A percentile compares a stretch with the other conserved stretches of the same genome.
Conservation (phyloP, 208 protist species). For the Trypanosoma melophagium region DNA sequence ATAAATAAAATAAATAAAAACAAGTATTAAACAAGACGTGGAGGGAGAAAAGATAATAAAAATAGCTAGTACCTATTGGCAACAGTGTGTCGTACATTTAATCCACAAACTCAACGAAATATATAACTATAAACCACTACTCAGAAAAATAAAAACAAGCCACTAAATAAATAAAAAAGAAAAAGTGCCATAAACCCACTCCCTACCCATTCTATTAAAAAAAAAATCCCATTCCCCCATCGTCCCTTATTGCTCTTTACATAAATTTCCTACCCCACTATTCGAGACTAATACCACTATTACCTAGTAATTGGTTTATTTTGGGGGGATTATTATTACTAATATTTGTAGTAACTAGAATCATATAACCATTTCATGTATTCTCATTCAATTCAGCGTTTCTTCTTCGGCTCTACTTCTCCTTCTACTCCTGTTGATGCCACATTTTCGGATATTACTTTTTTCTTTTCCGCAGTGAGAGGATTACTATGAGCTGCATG, state of each 20-base stretch:
- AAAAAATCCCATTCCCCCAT: neutral
- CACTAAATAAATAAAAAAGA: neutral
- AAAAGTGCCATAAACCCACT: too few species aligned
- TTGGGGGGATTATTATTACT: neutral
- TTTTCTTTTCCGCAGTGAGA: neutral
- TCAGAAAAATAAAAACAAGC: slow-evolving; percentile 3
- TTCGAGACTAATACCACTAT: neutral
- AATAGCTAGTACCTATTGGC: too few species aligned
- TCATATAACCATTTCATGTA: neutral
- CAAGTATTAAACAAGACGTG: too few species aligned
- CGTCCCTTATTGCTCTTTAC: neutral
- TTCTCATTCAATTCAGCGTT: neutral
- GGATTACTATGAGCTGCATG: slow-evolving; percentile 11
- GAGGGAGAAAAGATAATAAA: too few species aligned
- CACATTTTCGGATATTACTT: neutral
- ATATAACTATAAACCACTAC: too few species aligned
- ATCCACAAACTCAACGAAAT: too few species aligned
- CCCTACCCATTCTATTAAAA: neutral
- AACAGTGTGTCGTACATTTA: too few species aligned
- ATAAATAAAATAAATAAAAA: slow-evolving; percentile 3
- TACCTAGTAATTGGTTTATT: neutral
- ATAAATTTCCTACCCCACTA: neutral
- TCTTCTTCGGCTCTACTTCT: neutral
- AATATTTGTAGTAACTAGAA: neutral
- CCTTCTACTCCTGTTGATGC: neutral